Evolutionary conservation across 2,329 filamentous ascomycete genomes (phyloP).

Genomic region (Trichoderma sp.): DNA sequence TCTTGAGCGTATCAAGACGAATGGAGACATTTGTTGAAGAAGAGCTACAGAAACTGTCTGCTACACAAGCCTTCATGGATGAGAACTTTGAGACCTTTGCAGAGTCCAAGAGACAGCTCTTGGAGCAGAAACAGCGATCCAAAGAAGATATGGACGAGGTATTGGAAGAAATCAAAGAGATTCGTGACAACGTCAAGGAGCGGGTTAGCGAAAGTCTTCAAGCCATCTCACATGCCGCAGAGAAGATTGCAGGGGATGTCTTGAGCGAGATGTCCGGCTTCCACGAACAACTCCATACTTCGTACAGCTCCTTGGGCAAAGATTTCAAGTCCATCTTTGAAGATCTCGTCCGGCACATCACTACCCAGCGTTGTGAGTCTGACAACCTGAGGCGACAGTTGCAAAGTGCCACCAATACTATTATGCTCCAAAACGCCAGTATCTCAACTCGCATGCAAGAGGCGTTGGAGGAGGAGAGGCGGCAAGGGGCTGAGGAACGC

Average conservation of each 20-base stretch:
- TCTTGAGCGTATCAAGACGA: conserved; percentile 63
- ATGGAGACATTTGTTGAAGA: conserved; percentile 75
- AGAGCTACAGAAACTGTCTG: conserved; percentile 69
- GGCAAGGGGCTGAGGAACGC: conserved; percentile 69
- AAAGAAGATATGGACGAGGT: conserved; percentile 88
- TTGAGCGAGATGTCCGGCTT: conserved; percentile 82
- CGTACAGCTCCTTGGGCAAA: conserved; percentile 77
- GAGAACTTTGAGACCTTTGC: conserved; percentile 67
- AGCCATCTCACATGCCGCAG: conserved; percentile 77
- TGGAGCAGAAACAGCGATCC: conserved; percentile 64
- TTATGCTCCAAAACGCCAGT: conserved; percentile 64
- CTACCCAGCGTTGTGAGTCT: conserved; percentile 73
- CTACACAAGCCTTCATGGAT: conserved; percentile 68
- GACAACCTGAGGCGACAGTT: conserved; percentile 71
- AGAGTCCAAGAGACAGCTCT: conserved; percentile 64
- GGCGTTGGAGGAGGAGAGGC: conserved; percentile 72
- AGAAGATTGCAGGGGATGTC: conserved; percentile 85
- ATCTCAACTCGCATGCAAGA: conserved; percentile 66
- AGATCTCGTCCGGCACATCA: conserved; percentile 70
- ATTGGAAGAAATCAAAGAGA: conserved; percentile 84
- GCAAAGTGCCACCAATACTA: conserved; percentile 63
- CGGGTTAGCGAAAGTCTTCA: conserved; percentile 82
- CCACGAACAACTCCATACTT: conserved; percentile 77
- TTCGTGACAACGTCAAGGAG: conserved; percentile 83
- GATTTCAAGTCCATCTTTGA: conserved; percentile 88